These are phyloP conservation scores for Trametes polyzona DNA, from an alignment of 1,284 basidiomycete genomes.

Conservation along the genomic window DNA sequence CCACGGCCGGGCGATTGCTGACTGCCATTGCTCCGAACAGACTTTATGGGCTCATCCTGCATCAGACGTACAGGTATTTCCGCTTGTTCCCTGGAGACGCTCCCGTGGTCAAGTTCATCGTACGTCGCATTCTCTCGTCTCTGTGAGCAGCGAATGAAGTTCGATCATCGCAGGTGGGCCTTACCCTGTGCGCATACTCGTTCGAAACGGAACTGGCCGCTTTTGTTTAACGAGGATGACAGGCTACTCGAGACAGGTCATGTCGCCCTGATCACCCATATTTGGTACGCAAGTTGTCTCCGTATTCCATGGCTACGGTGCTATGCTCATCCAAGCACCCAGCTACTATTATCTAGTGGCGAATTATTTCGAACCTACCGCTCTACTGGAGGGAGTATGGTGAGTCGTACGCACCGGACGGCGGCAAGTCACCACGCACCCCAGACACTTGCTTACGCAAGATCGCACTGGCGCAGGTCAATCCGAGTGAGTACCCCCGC, in stretches of 20 bases:
- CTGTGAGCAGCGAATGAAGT: background rate
- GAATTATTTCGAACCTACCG: constrained; percentile 10
- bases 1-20: background rate
- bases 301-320: background rate
- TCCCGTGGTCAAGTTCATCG: background rate
- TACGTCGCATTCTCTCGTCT: background rate
- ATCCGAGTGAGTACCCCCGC: background rate
- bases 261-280: constrained; percentile 5
- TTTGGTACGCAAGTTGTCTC: background rate
- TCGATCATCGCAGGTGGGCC: background rate
- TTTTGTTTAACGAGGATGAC: too few relatives aligned
- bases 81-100: background rate
- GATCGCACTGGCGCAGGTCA: background rate
- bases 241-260: constrained; percentile 3
- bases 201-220: background rate
- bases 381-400: constrained; percentile 14
- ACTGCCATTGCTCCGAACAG: background rate
- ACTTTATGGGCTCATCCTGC: constrained; percentile 15
- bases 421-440: too few relatives aligned
- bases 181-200: background rate
- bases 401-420: background rate
- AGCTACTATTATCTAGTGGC: constrained; percentile 20
- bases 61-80: constrained; percentile 12
- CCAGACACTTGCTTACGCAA: too few relatives aligned
- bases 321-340: background rate